phyloP scores from a whole-genome alignment of 495 filamentous ascomycete genomes.

The Corynascus novoguineensis region DNA sequence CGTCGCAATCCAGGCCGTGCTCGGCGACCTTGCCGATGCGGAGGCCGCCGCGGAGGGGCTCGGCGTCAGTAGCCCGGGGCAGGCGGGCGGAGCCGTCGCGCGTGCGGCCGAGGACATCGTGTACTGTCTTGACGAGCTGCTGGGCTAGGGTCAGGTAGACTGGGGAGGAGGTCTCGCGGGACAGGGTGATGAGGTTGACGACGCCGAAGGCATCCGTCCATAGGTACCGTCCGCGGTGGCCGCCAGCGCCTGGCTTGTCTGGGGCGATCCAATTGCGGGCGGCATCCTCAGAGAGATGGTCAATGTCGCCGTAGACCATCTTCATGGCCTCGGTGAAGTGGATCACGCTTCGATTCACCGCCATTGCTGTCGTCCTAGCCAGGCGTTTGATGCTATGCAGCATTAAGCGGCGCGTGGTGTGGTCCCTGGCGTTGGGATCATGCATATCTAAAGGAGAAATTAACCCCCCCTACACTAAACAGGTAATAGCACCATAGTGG shows the following conservation, averaged over 20 bases:
- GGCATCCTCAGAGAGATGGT: constrained; percentile 21
- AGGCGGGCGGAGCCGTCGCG: constrained; percentile 47
- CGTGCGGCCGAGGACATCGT: constrained; percentile 51
- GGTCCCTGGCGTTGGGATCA: neutral
- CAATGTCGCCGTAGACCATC: constrained; percentile 41
- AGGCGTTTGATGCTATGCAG: neutral
- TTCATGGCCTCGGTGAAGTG: constrained; percentile 38
- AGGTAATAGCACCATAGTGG: too few species aligned
- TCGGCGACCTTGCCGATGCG: constrained; percentile 57
- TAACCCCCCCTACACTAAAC: too few species aligned
- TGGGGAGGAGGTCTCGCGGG: constrained; percentile 35
- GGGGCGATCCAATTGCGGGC: constrained; percentile 29
- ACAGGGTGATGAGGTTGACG: constrained; percentile 59
- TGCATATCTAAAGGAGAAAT: too few species aligned
- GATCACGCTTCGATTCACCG: constrained; percentile 10
- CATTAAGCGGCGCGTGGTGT: neutral
- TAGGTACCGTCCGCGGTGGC: constrained; percentile 60
- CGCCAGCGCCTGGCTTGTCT: constrained; percentile 45
- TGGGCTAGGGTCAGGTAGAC: constrained; percentile 51
- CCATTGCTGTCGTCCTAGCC: constrained; percentile 17
- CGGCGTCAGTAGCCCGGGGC: constrained; percentile 48
- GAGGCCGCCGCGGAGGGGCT: constrained; percentile 56
- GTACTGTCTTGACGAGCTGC: constrained; percentile 49
- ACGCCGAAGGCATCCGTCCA: constrained; percentile 70
- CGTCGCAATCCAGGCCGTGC: constrained; percentile 52